Conservation (phyloP, 2,329 filamentous ascomycete species). For the Colletotrichum kahawae region DNA sequence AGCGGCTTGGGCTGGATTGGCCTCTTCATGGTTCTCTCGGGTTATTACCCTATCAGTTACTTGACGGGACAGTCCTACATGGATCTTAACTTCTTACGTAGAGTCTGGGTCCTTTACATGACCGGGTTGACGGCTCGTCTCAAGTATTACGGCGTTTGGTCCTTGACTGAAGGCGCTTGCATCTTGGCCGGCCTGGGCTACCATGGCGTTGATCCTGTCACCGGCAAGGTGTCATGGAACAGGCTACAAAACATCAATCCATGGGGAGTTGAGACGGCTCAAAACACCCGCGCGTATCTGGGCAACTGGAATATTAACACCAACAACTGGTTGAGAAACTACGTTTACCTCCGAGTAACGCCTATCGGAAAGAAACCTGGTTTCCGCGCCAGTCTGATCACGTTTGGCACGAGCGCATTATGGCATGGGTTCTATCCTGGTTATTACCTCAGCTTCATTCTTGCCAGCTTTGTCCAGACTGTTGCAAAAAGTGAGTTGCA, state of each 20-base stretch:
- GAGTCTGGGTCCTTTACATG: conserved; percentile 83
- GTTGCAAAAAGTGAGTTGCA: conserved; percentile 82
- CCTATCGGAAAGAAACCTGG: conserved; percentile 95
- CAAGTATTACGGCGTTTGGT: conserved; percentile 98
- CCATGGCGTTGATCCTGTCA: conserved; percentile 86
- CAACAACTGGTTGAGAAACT: conserved; percentile 95
- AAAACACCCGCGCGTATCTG: conserved; percentile 91
- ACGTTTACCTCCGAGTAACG: conserved; percentile 93
- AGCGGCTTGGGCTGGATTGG: conserved; percentile 81
- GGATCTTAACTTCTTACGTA: conserved; percentile 70
- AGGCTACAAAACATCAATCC: conserved; percentile 89
- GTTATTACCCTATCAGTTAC: conserved; percentile 67
- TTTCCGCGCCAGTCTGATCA: conserved; percentile 91
- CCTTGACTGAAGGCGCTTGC: conserved; percentile 89
- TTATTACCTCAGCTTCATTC: conserved; percentile 89
- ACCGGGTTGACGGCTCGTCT: conserved; percentile 80
- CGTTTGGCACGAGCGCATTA: conserved; percentile 91
- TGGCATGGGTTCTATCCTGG: conserved; percentile 99
- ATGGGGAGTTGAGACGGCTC: conserved; percentile 83
- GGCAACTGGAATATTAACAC: conserved; percentile 99
- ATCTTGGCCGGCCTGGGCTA: conserved; percentile 94
- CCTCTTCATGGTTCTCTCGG: conserved; percentile 74
- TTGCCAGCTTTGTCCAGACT: conserved; percentile 91
- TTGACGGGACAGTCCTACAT: conserved; percentile 71
- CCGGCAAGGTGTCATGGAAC: conserved; percentile 86